Conservation (phyloP, 257 asterid species). For the Nicotiana attenuata region DNA sequence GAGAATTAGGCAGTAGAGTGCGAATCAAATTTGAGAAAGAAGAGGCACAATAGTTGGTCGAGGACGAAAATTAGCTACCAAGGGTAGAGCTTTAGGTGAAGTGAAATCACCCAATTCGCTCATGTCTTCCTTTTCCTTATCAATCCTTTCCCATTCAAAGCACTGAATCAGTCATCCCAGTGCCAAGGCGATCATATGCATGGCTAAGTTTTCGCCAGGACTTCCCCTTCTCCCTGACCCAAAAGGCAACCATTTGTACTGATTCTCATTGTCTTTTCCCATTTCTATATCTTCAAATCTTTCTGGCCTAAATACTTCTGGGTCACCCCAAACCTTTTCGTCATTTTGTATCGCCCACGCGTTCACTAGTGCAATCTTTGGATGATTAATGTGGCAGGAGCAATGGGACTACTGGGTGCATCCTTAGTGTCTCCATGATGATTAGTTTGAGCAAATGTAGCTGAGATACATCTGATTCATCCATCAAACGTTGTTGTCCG, state of each 20-base stretch:
- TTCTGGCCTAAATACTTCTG: slow-evolving; percentile 18
- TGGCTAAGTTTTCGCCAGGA: slow-evolving; percentile 17
- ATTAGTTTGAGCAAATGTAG: slow-evolving; percentile 14
- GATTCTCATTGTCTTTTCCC: background rate
- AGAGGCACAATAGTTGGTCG: slow-evolving; percentile 7
- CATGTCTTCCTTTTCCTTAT: slow-evolving; percentile 27
- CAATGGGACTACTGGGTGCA: slow-evolving; percentile 8
- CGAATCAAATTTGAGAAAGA: background rate
- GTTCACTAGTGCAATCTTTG: slow-evolving; percentile 18
- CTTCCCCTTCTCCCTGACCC: slow-evolving; percentile 20
- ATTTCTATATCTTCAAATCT: slow-evolving; percentile 15
- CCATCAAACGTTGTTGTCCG: slow-evolving; percentile 9
- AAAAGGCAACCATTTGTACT: slow-evolving; percentile 13
- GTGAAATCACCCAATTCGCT: slow-evolving; percentile 24
- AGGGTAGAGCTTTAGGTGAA: slow-evolving; percentile 27
- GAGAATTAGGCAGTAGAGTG: background rate
- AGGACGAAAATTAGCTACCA: slow-evolving; percentile 19
- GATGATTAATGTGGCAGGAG: slow-evolving; percentile 26
- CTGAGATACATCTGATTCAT: slow-evolving; percentile 15
- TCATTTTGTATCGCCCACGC: slow-evolving; percentile 22
- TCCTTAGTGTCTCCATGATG: slow-evolving; percentile 19
- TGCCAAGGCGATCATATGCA: background rate
- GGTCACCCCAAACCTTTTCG: slow-evolving; percentile 18
- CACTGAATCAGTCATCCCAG: background rate
- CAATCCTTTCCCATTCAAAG: slow-evolving; percentile 14